phyloP scores from a whole-genome alignment of 2,329 filamentous ascomycete genomes.

The Fusarium liriodendri region DNA sequence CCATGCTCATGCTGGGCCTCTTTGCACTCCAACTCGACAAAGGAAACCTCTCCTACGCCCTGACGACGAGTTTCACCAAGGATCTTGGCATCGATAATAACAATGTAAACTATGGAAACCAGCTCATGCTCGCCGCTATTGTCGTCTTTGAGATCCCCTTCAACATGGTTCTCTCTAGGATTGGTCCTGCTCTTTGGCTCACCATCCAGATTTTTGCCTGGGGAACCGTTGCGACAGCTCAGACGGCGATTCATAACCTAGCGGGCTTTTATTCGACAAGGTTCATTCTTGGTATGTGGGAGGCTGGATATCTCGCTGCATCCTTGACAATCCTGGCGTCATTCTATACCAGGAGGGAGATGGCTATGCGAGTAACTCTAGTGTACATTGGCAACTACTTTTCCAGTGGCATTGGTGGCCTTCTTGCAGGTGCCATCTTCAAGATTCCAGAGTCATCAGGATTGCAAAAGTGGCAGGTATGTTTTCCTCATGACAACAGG shows the following conservation, averaged over 20 bases:
- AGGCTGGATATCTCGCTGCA: neutral
- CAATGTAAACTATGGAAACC: neutral
- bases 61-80: neutral
- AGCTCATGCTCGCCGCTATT: neutral
- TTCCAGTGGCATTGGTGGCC: neutral
- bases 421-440: neutral
- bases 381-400: neutral
- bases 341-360: neutral
- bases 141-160: neutral
- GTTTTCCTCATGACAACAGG: too few relatives aligned
- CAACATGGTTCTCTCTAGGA: neutral
- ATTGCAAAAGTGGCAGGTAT: neutral
- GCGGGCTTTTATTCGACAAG: neutral
- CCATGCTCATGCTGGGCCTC: neutral
- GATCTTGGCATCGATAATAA: neutral
- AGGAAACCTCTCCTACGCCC: neutral
- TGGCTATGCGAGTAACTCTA: neutral
- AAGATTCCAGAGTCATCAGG: neutral
- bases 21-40: neutral
- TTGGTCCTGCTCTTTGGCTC: neutral
- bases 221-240: neutral
- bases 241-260: neutral
- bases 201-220: neutral
- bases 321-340: neutral
- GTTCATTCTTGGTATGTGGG: neutral